Evolutionary conservation across 2,329 filamentous ascomycete genomes (phyloP), one percentile per base, ranked within the genome.

Genomic region (Trichoderma breve): DNA sequence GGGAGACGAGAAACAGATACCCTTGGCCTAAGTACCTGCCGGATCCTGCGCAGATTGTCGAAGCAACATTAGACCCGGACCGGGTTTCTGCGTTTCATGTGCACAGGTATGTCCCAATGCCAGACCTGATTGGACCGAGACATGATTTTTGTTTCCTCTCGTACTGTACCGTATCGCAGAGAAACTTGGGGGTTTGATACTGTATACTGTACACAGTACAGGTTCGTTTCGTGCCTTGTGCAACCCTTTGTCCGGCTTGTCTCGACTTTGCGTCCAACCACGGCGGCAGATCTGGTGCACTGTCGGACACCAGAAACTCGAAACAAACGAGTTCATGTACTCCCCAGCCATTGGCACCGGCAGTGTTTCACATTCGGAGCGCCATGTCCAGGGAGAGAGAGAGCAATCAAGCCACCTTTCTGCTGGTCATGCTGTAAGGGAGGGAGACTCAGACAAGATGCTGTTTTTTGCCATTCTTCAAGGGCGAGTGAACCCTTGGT

Each of bases 1-100:
- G n/a, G n/a, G n/a, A 53, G 21, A 53, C 43, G 47, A 53, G 47
- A 53, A 53, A 24, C 47, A 53, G 47, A 24, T 53, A 53, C 47
- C 47, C 47, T 53, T 53, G 18, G 24, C 6, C 55, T 8, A 69
- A 34, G 57, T 61, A 69, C 55, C 55, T 61, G 21, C 55, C 66
- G 28, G 11, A 53, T 53, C 47, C 47, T 53, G 47, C 47, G n/a
- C 58, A 34, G 55, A 69, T 61, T 61, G 55, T 69, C 66, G 55
- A 61, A 61, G 6, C 21, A 21, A 30, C n/a, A 36, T 36, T 36
- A 14, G 26, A 24, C 26, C 32, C 34, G 28, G 30, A 53, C 55
- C 57, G 57, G 36, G n/a, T 21, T 36, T 28, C 47, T 57, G 14
- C 58, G 66, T 70, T 70, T 70, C 66, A 70, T 61, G 66, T 70